Evolutionary conservation across 2,329 filamentous ascomycete species (phyloP), one percentile per base, ranked within the genome.

Genomic region (Aspergillus candidus): DNA sequence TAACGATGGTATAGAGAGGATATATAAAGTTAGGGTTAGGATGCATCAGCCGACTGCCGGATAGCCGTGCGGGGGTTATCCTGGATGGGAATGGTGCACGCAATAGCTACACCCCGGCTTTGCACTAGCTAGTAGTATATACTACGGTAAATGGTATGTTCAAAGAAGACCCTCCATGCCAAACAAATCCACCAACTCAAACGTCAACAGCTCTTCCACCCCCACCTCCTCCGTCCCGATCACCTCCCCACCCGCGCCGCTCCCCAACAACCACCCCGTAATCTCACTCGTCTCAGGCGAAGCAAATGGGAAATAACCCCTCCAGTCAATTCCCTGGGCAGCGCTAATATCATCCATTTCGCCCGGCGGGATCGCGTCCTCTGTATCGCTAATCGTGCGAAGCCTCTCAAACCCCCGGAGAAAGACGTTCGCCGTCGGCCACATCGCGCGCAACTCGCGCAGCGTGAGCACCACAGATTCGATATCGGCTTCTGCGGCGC

Each of bases 381-480:
- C 36, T 2, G 38, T 41, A 38, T 46, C 45, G 12, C 37, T 35
- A 37, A 51, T 35, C 14, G 41, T 41, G 11, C 44, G 48, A 11
- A 62, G 47, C 8, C 62, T 57, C 13, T 61, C 50, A 36, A 66
- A 65, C 0, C 62, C 66, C 6, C 53, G 50, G 7, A 59, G 49
- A 30, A 68, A 63, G 27, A 69, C 58, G 14, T 60, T 59, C 2
- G 66, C 64, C 1, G 63, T 62, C 4, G 61, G 65, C 66, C 66
- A 69, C 61, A 67, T 65, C 3, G 38, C 38, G 6, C 52, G 49
- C 11, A 69, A 49, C 44, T 69, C 60, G 11, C 63, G 56, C 31
- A 65, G 54, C 4, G 63, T 57, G 3, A 61, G 43, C 8, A 49
- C 53, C 2, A 69, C 52, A 7, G 65, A 56, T 29, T 63, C 56